Base-by-base conservation (phyloP, 2,329 filamentous ascomycete genomes). In the Aphanoascus verrucosus region DNA sequence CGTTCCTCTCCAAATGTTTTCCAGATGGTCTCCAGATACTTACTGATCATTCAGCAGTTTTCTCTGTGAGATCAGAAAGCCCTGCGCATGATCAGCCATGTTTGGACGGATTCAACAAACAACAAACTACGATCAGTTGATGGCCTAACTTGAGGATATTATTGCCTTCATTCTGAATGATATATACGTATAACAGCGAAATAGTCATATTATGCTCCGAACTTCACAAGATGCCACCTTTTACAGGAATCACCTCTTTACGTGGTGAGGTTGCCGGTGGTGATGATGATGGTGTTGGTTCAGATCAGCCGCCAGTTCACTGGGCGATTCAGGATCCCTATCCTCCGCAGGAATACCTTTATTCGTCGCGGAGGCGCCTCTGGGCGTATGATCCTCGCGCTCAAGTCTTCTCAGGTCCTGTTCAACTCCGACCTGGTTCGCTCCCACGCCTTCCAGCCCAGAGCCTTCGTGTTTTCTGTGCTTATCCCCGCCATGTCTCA, bases 401-500 rank as follows among this genome's bases (percentile, higher is more conserved):
- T 48, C 44, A 15, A 54, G 52, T 38, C 52, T 44, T 46, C n/a
- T 46, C 32, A 42, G 17, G 4, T 48, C 51, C 8, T 14, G 19
- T 23, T 40, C 50, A 14, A 49, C 44, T 34, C 28, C 15, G 11
- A 23, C 17, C 23, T 20, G 32, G 52, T 55, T 57, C n/a, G 66
- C 66, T 1, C 74, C 73, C 3, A 74, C 65, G 1, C 74, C 74
- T 49, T 74, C 71, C 5, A 74, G 59, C 2, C 76, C 74, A 1
- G 64, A 58, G 1, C 68, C 61, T 8, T 69, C 60, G 53, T 72
- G 69, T 61, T 73, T 75, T 5, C 70, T 63, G 11, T 65, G 64
- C 42, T 67, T 62, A 48, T 69, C 60, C 5, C 73, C 73, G 37
- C 77, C 74, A 54, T 78, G 74, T 6, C 60, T 64, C 8, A 75